Base-by-base conservation (phyloP, 768 basidiomycete species). In the Phylloporus sp. region DNA sequence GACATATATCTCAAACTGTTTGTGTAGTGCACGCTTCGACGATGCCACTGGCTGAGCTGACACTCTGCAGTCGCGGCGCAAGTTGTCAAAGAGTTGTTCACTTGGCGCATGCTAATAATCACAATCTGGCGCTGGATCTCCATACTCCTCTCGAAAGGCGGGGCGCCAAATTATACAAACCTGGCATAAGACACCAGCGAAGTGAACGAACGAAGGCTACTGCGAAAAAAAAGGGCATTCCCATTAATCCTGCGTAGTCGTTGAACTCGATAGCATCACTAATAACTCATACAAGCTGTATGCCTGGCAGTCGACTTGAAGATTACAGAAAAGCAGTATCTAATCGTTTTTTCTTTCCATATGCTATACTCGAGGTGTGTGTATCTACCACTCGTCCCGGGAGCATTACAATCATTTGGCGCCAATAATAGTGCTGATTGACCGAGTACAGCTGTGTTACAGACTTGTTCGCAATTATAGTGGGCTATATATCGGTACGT, bases 291-390 rank as follows among this genome's bases (percentile, higher is more conserved):
- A 31, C 20, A 22, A 86, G 85, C 60, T 88, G 39, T 87, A 86
- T 53, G 65, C 50, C 70, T 88, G 53, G 79, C 78, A 56, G 57
- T 54, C 15, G 81, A 85, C 58, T 68, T 86, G 38, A 70, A 79
- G 28, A 80, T 87, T 24, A 76, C 74, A 6, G 80, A 86, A 59
- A 77, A 71, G 42, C 84, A 86, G 59, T 87, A 87, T 62, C 72
- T 86, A 27, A 73, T 85, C 47, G 82, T 4, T 90, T 91, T 73
- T 91, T 88, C 71, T 84, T 88, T 50, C 82, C 83, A 9, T 90
- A 85, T 63, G 74, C 86, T 22, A 53, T 84, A 36, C 82, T 88
- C 15, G 86, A 88, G 76, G 86, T 84, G 31, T 53, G 72, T 50
- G 49, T 41, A 24, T n/a, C n/a, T n/a, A 22, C 18, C 15, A 22